These are phyloP conservation scores for Taxawa tesnikishii DNA, from an alignment of 2,329 filamentous ascomycete species.

Conservation along the genomic window DNA sequence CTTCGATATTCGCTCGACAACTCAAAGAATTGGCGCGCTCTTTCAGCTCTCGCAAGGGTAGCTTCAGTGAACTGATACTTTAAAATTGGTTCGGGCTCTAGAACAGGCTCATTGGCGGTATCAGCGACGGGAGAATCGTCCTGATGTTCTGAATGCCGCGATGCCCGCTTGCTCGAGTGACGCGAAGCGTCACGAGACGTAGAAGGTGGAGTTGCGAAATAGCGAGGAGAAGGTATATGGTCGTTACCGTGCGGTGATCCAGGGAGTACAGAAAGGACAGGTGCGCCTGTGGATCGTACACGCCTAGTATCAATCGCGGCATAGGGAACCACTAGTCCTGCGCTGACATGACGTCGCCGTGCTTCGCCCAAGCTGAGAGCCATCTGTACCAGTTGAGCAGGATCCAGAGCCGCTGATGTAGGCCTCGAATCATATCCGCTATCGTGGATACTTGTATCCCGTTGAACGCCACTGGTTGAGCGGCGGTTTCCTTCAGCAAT, in stretches of 20 bases:
- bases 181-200: background rate
- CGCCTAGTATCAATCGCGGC: conserved; percentile 3
- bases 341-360: conserved; percentile 49
- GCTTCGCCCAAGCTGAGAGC: conserved; percentile 81
- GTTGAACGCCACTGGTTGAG: too few species aligned
- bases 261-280: conserved; percentile 4
- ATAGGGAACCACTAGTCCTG: conserved; percentile 39
- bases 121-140: background rate
- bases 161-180: too few species aligned
- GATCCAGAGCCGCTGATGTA: conserved; percentile 52
- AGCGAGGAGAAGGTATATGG: conserved; percentile 34
- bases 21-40: conserved; percentile 75
- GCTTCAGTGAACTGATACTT: conserved; percentile 62
- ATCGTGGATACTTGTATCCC: too few species aligned
- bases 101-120: background rate
- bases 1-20: conserved; percentile 74
- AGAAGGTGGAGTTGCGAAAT: conserved; percentile 2
- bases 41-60: conserved; percentile 71
- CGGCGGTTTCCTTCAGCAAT: too few species aligned
- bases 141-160: conserved; percentile 37
- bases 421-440: conserved; percentile 9
- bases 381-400: conserved; percentile 84
- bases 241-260: conserved; percentile 9
- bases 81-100: conserved; percentile 20
- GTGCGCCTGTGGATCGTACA: conserved; percentile 5